Base-by-base conservation (phyloP, 169 alveolate species). In the Perkinsus marinus region DNA sequence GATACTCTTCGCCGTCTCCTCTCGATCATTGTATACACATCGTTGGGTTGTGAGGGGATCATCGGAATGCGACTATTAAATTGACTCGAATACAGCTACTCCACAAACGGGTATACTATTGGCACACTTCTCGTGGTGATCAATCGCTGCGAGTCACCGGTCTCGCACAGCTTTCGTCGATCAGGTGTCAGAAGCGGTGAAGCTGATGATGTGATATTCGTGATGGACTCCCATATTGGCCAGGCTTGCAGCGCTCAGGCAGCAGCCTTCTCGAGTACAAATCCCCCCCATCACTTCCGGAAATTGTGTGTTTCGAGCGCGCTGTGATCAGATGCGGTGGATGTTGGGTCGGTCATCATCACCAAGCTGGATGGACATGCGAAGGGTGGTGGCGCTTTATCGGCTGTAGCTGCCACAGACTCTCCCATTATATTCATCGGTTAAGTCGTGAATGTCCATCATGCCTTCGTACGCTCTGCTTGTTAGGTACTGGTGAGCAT, bases 341-440 rank as follows among this genome's bases (percentile, higher is more conserved):
- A 43, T 41, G 99, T 99, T 47, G 99, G 99, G 34, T 96, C 98
- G 92, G 99, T 99, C n/a, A 98, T 99, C 93, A 96, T 99, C 92
- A 99, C 99, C 30, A 99, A 99, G 94, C 95, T 99, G 36, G 99
- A 99, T 95, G 99, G 99, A 41, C 99, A 99, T 91, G 99, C 99
- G 6, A 98, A 98, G 95, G 99, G 99, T 30, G 99, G 99, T 30
- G 99, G 99, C 22, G 99, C 99, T 0, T 95, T 99, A 19, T 98
- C 99, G 6, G 99, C 99, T 93, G 96, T 99, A 95, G 96, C 99
- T 94, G 97, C 99, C 95, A 95, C 99, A 93, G 97, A 96, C 93
- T 95, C 99, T 95, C 97, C 99, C 0, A 97, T 98, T 30, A 96
- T 96, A 39, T 98, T 97, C 93, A 95, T 98, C 34, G 79, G 79